Evolutionary conservation across 108 stramenopile genomes (phyloP).

Genomic region (Nitzschia sp.): DNA sequence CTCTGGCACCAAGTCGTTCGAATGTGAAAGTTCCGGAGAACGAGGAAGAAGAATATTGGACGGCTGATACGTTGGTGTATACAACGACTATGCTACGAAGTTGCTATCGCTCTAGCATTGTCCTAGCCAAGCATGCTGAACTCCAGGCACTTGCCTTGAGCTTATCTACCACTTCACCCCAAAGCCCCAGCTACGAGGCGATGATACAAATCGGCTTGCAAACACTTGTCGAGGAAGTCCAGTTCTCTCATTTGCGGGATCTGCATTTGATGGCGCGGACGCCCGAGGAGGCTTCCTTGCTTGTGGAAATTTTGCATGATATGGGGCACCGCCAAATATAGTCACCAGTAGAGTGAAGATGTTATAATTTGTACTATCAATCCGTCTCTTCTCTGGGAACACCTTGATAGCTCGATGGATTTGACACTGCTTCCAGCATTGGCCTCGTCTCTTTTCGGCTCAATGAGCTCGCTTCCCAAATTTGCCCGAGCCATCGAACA

Average conservation of each 20-base stretch:
- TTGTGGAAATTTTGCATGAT: slow-evolving; percentile 4
- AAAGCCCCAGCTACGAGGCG: not conserved
- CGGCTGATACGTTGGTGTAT: slow-evolving; percentile 3
- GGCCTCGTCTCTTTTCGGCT: too few species aligned
- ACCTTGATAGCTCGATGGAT: too few species aligned
- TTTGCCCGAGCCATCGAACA: slow-evolving; percentile 21
- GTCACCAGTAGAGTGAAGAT: too few species aligned
- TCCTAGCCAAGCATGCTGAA: slow-evolving; percentile 21
- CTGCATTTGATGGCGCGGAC: slow-evolving; percentile 13
- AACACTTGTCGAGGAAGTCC: slow-evolving; percentile 23
- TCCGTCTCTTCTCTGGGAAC: too few species aligned
- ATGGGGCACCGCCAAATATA: slow-evolving; percentile 24
- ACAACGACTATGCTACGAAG: slow-evolving; percentile 16
- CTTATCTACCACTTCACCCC: slow-evolving; percentile 1
- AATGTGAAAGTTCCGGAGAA: not conserved
- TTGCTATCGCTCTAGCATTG: slow-evolving; percentile 24
- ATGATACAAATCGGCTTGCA: slow-evolving; percentile 16
- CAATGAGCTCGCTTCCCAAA: too few species aligned
- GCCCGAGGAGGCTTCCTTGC: not conserved
- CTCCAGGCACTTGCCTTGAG: slow-evolving; percentile 20
- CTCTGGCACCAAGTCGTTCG: not conserved
- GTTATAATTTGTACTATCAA: too few species aligned
- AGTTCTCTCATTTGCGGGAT: slow-evolving; percentile 18
- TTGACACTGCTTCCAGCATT: too few species aligned
- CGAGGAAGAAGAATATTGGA: not conserved